A percentile compares a stretch with the other conserved stretches of the same genome.
These are phyloP conservation scores for Darksidea phi DNA, from an alignment of 495 filamentous ascomycete genomes.

Conservation along the genomic window DNA sequence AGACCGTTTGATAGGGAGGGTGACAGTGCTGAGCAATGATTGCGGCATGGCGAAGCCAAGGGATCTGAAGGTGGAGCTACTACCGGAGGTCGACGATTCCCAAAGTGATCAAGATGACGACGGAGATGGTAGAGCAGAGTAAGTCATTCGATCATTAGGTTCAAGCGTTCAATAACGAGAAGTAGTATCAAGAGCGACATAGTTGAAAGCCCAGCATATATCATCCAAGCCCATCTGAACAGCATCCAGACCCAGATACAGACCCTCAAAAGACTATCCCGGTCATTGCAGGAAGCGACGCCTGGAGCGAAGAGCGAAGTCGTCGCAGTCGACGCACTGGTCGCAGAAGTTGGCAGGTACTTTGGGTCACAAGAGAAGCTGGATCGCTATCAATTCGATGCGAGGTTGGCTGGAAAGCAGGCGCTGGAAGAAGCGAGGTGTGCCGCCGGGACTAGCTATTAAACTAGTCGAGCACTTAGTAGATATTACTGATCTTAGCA, in stretches of 20 bases:
- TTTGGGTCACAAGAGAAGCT: constrained; percentile 16
- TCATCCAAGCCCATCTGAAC: constrained; percentile 15
- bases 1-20: constrained; percentile 6
- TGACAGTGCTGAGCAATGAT: background rate
- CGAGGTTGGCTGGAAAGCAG: constrained; percentile 14
- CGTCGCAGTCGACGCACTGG: background rate
- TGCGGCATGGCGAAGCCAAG: constrained; percentile 10
- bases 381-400: background rate
- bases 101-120: constrained; percentile 15
- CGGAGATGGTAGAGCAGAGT: background rate
- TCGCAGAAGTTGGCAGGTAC: constrained; percentile 15
- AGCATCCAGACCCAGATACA: constrained; percentile 23
- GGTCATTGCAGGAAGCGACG: constrained; percentile 20
- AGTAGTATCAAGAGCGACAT: background rate
- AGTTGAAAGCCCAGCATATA: constrained; percentile 11
- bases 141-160: background rate
- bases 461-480: too few relatives aligned
- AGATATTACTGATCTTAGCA: too few relatives aligned
- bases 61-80: constrained; percentile 12
- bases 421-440: constrained; percentile 23
- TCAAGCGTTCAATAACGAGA: background rate
- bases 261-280: constrained; percentile 19
- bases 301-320: constrained; percentile 9
- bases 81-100: constrained; percentile 1
- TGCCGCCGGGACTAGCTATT: constrained; percentile 1